phyloP scores from a whole-genome alignment of 2,329 filamentous ascomycete genomes.

The Leptographium galeiforme region DNA sequence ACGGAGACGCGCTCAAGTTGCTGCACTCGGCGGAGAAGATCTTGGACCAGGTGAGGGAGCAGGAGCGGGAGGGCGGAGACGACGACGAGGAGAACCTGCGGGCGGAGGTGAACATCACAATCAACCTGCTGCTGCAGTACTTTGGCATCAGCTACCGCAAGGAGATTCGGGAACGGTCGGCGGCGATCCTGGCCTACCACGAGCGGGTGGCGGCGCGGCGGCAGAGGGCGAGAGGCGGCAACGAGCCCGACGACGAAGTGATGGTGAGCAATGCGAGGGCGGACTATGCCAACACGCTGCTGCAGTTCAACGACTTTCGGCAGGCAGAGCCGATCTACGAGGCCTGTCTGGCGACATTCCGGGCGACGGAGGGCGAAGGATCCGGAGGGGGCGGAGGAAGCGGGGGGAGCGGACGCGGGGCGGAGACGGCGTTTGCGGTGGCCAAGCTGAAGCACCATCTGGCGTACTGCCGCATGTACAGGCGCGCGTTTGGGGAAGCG shows the following conservation, averaged over 20 bases:
- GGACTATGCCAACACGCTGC: slow-evolving; percentile 11
- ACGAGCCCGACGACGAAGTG: background rate
- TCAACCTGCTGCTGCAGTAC: slow-evolving; percentile 10
- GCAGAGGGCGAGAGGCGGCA: background rate
- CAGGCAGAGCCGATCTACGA: slow-evolving; percentile 8
- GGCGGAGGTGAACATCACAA: slow-evolving; percentile 8
- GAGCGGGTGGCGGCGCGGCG: background rate
- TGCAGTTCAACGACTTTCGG: slow-evolving; percentile 10
- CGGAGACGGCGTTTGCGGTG: slow-evolving; percentile 5
- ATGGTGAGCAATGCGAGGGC: slow-evolving; percentile 7
- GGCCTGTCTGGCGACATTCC: slow-evolving; percentile 6
- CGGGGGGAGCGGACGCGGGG: background rate
- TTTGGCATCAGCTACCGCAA: slow-evolving; percentile 10
- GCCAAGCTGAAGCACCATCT: slow-evolving; percentile 11
- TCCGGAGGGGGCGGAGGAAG: too few species aligned
- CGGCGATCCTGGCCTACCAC: slow-evolving; percentile 6
- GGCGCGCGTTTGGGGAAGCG: slow-evolving; percentile 5
- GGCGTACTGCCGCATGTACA: slow-evolving; percentile 11
- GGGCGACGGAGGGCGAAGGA: too few species aligned
- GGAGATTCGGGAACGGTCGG: slow-evolving; percentile 7
- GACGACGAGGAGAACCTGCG: background rate
- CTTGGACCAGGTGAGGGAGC: slow-evolving; percentile 2
- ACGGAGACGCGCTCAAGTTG: slow-evolving; percentile 7
- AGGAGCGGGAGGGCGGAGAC: background rate
- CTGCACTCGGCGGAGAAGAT: slow-evolving; percentile 9